Evolutionary conservation across 345 rosid genomes (phyloP).

Genomic region (Pugionium cornutum): DNA sequence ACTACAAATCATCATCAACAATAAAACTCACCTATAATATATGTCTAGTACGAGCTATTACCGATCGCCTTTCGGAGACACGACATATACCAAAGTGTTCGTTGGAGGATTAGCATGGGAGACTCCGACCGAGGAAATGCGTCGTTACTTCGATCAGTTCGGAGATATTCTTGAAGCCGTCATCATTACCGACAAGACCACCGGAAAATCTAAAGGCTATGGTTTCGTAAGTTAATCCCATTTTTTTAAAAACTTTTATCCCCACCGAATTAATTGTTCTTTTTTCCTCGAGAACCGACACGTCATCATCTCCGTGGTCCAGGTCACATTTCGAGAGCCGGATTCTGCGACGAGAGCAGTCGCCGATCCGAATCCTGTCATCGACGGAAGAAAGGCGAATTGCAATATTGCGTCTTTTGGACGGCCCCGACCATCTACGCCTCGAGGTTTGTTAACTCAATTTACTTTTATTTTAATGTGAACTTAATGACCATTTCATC

Average conservation of each 20-base stretch:
- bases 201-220: slow-evolving; percentile 93
- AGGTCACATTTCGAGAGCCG: slow-evolving; percentile 92
- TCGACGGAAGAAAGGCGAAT: slow-evolving; percentile 88
- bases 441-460: slow-evolving; percentile 54
- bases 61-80: slow-evolving; percentile 94
- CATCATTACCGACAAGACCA: slow-evolving; percentile 73
- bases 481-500: slow-evolving; percentile 16
- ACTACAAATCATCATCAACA: slow-evolving; percentile 21
- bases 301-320: slow-evolving; percentile 22
- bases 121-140: slow-evolving; percentile 87
- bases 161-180: slow-evolving; percentile 98
- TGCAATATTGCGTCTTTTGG: slow-evolving; percentile 92
- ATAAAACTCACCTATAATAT: neutral
- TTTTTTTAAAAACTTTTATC: neutral
- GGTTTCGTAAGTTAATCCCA: slow-evolving; percentile 70
- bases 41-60: slow-evolving; percentile 45
- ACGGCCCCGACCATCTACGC: slow-evolving; percentile 80
- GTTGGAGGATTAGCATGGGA: slow-evolving; percentile 98
- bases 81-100: slow-evolving; percentile 82
- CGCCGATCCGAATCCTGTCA: slow-evolving; percentile 74
- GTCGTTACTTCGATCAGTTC: slow-evolving; percentile 75
- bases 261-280: neutral
- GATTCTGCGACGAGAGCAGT: slow-evolving; percentile 87
- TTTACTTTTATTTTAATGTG: neutral
- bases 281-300: neutral